Evolutionary conservation across 805 yeast species (phyloP).

Genomic region (Ogataea methanolica): DNA sequence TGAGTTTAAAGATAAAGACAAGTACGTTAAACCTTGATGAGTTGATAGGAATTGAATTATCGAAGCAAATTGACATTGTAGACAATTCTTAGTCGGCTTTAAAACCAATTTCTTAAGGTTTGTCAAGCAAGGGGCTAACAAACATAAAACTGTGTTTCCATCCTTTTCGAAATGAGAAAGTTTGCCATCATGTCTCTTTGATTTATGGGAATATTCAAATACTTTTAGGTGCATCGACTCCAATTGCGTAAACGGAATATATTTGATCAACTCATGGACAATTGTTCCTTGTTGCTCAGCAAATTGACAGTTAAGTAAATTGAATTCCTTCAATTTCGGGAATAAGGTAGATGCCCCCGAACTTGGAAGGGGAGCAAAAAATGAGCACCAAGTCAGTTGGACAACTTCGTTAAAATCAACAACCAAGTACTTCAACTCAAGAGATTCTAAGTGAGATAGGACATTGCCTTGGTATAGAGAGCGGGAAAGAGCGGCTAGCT

Average conservation of each 20-base stretch:
- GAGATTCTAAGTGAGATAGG: conserved; percentile 7
- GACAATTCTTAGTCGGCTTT: conserved; percentile 25
- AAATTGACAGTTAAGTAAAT: conserved; percentile 22
- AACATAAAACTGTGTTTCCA: conserved; percentile 6
- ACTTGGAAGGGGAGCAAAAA: conserved; percentile 14
- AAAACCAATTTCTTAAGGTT: conserved; percentile 16
- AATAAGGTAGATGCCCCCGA: conserved; percentile 1
- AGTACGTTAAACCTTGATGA: conserved; percentile 1
- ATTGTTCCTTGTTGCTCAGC: conserved; percentile 13
- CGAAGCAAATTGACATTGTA: conserved; percentile 22
- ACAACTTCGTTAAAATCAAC: conserved; percentile 22
- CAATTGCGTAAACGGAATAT: conserved; percentile 8
- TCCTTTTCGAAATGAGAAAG: background rate
- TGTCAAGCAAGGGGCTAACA: conserved; percentile 15
- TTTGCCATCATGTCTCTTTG: conserved; percentile 9
- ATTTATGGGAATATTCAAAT: conserved; percentile 24
- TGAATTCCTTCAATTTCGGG: conserved; percentile 12
- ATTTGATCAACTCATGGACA: conserved; percentile 2
- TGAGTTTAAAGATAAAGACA: conserved; percentile 19
- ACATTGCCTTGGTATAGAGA: conserved; percentile 4
- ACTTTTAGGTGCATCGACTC: conserved; percentile 15
- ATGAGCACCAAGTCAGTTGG: conserved; percentile 25
- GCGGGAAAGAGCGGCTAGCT: conserved; percentile 8
- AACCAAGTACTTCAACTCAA: conserved; percentile 16
- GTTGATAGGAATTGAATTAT: conserved; percentile 9